A percentile compares a stretch with the other conserved stretches of the same genome.
Conservation (phyloP, 306 rosid species). For the Vigna mungo region DNA sequence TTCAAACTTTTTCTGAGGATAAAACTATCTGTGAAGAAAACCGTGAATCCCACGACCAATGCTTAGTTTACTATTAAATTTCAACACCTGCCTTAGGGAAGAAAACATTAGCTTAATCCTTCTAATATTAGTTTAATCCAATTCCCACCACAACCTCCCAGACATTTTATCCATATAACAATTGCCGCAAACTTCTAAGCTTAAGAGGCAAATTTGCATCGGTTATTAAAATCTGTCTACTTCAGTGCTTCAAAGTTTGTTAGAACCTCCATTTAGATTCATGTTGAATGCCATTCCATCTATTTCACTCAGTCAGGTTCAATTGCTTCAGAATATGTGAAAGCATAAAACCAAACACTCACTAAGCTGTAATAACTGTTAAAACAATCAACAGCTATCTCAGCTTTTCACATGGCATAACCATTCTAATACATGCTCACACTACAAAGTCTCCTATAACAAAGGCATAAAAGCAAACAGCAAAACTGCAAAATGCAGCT, state of each 20-base stretch:
- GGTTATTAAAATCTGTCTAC: not conserved
- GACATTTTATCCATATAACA: slow-evolving; percentile 7
- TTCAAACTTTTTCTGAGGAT: slow-evolving; percentile 10
- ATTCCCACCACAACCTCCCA: not conserved
- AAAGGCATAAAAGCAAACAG: slow-evolving; percentile 23
- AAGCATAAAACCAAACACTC: not conserved
- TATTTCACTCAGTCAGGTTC: not conserved
- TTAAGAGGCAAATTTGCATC: slow-evolving; percentile 8
- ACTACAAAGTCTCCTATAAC: not conserved
- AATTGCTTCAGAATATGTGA: not conserved
- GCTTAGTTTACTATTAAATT: not conserved
- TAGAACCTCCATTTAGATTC: not conserved
- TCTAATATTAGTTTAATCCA: not conserved
- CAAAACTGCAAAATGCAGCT: slow-evolving; percentile 1
- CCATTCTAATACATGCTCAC: slow-evolving; percentile 21
- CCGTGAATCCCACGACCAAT: not conserved
- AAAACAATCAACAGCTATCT: not conserved
- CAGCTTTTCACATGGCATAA: not conserved
- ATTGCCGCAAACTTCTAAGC: slow-evolving; percentile 11
- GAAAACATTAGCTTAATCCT: slow-evolving; percentile 9
- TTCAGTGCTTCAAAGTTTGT: not conserved
- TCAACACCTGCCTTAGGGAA: slow-evolving; percentile 5
- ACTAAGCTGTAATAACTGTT: not conserved
- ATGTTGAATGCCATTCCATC: not conserved
- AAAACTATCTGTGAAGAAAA: not conserved